Evolutionary conservation across 2,329 filamentous ascomycete genomes (phyloP).

Genomic region (Penicillium digitatum): DNA sequence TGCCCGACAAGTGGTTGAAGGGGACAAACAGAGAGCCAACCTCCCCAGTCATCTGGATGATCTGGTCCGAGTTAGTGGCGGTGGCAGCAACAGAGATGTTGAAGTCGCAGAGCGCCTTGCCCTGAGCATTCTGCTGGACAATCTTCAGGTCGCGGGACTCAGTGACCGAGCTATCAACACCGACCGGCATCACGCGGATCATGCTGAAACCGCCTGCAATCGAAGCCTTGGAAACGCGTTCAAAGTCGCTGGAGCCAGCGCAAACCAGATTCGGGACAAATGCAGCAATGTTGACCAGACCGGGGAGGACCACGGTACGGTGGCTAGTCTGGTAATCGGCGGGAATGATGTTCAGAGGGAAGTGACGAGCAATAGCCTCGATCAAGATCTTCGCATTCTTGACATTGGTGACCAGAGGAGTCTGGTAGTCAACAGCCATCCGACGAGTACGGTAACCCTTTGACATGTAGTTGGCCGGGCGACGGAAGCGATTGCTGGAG

Average conservation of each 20-base stretch:
- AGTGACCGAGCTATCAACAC: constrained; percentile 67
- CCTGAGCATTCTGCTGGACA: constrained; percentile 67
- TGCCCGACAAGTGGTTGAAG: constrained; percentile 75
- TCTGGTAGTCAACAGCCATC: constrained; percentile 98
- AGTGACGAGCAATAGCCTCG: constrained; percentile 87
- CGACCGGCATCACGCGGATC: constrained; percentile 74
- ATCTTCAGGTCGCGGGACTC: constrained; percentile 67
- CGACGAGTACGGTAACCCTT: constrained; percentile 94
- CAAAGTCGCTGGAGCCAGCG: constrained; percentile 62
- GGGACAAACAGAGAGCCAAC: constrained; percentile 79
- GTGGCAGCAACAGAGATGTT: constrained; percentile 75
- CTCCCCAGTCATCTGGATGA: constrained; percentile 66
- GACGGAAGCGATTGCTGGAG: constrained; percentile 95
- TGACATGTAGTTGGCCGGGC: constrained; percentile 97
- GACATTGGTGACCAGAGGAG: constrained; percentile 94
- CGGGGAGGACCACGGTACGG: constrained; percentile 67
- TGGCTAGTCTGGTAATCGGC: constrained; percentile 92
- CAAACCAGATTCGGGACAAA: constrained; percentile 71
- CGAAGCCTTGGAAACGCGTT: constrained; percentile 67
- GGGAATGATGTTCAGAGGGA: constrained; percentile 74
- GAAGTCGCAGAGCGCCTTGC: constrained; percentile 68
- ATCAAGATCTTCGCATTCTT: constrained; percentile 98
- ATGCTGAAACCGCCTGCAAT: constrained; percentile 73
- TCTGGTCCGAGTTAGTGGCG: constrained; percentile 68
- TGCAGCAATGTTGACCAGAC: constrained; percentile 72